Base-by-base conservation (phyloP, 2,329 filamentous ascomycete genomes). In the Aspergillus cejpii region DNA sequence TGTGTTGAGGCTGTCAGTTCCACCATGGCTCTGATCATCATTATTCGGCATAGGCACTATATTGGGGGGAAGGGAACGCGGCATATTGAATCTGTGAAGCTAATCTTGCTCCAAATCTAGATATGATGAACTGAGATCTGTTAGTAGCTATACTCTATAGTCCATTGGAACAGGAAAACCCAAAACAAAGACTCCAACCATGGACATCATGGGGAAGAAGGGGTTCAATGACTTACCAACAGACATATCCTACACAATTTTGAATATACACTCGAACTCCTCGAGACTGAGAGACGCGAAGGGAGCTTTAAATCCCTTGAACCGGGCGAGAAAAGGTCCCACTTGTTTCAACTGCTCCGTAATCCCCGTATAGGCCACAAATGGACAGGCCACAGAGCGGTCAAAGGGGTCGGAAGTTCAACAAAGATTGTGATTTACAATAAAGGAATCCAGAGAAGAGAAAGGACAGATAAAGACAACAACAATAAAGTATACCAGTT, bases 11-110 rank as follows among this genome's bases (percentile, higher is more conserved):
- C 31, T 21, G 15, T 49, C 48, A 42, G 45, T 39, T 24, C 45
- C 47, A 15, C 39, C 15, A 14, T 37, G 15, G 1, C 19, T n/a
- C 19, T 37, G 49, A 14, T 55, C 46, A 17, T 52, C 51, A 27
- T 51, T 45, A 5, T 49, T 50, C 14, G 53, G 48, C 36, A 51
- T 39, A 26, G 49, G 43, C 11, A 38, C 44, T 21, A 58, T 45
- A 36, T 60, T 55, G 15, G 61, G 55, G n/a, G 52, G 48, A 11
- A 62, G 42, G 5, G 62, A 65, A 36, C 61, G 61, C 55, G 62
- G 59, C 62, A 65, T 65, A 6, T 39, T 50, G 26, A 28, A 4
- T 3, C 6, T 6, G 3, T 34, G 31, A 34, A 34, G 31, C 31
- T 34, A 12, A 10, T 2, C 14, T 17, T 1, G 31, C 31, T 34